phyloP scores from a whole-genome alignment of 2,329 filamentous ascomycete species.

The Scopulariopsis brevicaulis region DNA sequence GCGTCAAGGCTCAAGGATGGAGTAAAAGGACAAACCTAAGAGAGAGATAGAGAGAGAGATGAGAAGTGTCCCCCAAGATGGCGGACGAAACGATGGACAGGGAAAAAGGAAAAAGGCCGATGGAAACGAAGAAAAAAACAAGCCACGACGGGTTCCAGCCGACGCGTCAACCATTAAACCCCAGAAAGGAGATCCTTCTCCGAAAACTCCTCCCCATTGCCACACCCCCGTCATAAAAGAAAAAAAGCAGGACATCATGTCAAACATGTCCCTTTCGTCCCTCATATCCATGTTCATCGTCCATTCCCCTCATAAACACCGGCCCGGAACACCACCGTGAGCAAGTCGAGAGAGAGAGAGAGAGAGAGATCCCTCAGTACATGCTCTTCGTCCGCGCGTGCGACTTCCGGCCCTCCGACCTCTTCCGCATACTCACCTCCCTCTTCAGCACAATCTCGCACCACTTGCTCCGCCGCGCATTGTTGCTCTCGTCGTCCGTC shows the following conservation, averaged over 20 bases:
- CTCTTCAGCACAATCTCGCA: slow-evolving; percentile 55
- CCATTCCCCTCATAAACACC: neutral
- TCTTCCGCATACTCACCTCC: slow-evolving; percentile 46
- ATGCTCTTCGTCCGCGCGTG: slow-evolving; percentile 49
- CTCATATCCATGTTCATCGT: neutral
- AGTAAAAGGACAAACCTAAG: neutral
- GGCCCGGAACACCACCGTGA: no score
- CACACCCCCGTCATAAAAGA: neutral
- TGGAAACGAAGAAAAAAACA: neutral
- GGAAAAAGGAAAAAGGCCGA: neutral
- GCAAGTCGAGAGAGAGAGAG: neutral
- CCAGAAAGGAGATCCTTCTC: neutral
- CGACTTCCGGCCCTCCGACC: slow-evolving; percentile 37
- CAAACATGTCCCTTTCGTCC: slow-evolving; percentile 4
- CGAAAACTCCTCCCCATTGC: neutral
- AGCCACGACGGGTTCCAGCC: neutral
- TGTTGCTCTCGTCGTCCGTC: slow-evolving; percentile 28
- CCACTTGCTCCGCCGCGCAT: slow-evolving; percentile 46
- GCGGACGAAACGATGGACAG: neutral
- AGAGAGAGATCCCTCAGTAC: slow-evolving; percentile 16
- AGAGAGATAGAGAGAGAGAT: neutral
- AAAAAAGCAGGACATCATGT: neutral
- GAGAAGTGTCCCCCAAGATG: neutral
- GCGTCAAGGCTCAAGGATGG: neutral
- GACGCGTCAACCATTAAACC: neutral